Conservation (phyloP, 805 yeast species). For the Geotrichum ghanense region DNA sequence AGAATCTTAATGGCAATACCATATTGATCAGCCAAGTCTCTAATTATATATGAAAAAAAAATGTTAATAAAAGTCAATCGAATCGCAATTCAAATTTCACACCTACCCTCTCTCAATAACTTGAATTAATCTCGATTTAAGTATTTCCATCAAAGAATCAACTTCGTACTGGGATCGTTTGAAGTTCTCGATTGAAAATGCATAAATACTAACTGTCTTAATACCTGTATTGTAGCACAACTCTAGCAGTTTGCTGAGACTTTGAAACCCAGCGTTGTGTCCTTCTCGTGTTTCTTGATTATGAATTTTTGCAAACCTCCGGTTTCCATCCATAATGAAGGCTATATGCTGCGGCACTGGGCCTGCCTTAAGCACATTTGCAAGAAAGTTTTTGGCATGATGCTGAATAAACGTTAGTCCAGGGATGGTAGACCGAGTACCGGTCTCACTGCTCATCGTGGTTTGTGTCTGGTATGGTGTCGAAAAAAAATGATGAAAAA, state of each 20-base stretch:
- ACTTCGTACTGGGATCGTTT: slow-evolving; percentile 74
- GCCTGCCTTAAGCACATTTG: slow-evolving; percentile 44
- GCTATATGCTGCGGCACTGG: slow-evolving; percentile 85
- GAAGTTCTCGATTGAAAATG: slow-evolving; percentile 93
- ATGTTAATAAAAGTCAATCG: background rate
- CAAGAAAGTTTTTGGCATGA: slow-evolving; percentile 19
- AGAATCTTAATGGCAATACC: slow-evolving; percentile 41
- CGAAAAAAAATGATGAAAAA: background rate
- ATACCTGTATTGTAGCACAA: slow-evolving; percentile 73
- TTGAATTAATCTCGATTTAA: slow-evolving; percentile 22
- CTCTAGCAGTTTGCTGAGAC: slow-evolving; percentile 55
- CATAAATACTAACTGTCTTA: slow-evolving; percentile 78
- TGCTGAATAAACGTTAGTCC: slow-evolving; percentile 17
- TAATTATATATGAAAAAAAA: background rate
- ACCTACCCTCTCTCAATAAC: slow-evolving; percentile 12
- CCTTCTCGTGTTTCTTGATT: slow-evolving; percentile 73
- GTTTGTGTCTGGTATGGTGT: too few species aligned
- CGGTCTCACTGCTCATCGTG: background rate
- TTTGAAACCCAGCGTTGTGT: slow-evolving; percentile 78
- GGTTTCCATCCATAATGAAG: slow-evolving; percentile 94
- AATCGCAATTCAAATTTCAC: background rate
- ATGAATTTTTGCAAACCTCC: slow-evolving; percentile 67
- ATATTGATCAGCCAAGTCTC: slow-evolving; percentile 8
- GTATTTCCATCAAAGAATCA: slow-evolving; percentile 50
- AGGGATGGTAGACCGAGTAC: background rate